Evolutionary conservation across 2,329 filamentous ascomycete species (phyloP).

Genomic region (Fusarium zealandicum): DNA sequence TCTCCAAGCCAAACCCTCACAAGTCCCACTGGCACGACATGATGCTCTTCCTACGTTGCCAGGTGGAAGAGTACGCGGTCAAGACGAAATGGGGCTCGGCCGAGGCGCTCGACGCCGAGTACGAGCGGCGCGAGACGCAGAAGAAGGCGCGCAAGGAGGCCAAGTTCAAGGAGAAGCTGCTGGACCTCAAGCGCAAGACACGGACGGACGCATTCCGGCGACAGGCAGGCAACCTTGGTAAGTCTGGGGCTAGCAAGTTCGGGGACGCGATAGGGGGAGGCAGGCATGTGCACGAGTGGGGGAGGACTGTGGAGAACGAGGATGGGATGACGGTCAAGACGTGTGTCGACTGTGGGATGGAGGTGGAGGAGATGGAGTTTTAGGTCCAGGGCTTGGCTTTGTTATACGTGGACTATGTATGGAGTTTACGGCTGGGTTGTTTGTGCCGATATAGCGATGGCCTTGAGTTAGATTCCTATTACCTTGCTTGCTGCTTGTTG

Average conservation of each 20-base stretch:
- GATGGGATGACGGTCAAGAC: slow-evolving; percentile 82
- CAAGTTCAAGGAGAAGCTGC: slow-evolving; percentile 88
- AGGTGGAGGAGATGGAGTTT: slow-evolving; percentile 78
- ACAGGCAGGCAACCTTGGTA: slow-evolving; percentile 66
- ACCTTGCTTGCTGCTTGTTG: too few relatives aligned
- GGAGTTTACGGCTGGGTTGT: too few relatives aligned
- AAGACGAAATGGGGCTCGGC: slow-evolving; percentile 88
- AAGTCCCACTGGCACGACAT: slow-evolving; percentile 98
- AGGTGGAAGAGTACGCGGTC: slow-evolving; percentile 94
- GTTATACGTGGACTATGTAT: too few relatives aligned
- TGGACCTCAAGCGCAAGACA: slow-evolving; percentile 92
- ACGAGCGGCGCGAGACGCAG: slow-evolving; percentile 77
- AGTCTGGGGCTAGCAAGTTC: slow-evolving; percentile 66
- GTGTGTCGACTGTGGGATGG: slow-evolving; percentile 78
- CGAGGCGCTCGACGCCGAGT: slow-evolving; percentile 87
- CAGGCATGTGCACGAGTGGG: slow-evolving; percentile 91
- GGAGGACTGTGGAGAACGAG: slow-evolving; percentile 70
- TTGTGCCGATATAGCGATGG: too few relatives aligned
- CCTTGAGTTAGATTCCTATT: too few relatives aligned
- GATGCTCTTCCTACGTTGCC: slow-evolving; percentile 94
- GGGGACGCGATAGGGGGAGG: slow-evolving; percentile 76
- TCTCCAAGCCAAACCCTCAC: slow-evolving; percentile 91
- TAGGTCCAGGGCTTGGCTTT: slow-evolving; percentile 38
- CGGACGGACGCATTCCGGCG: slow-evolving; percentile 87
- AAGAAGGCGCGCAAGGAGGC: slow-evolving; percentile 87